phyloP scores from a whole-genome alignment of 768 basidiomycete genomes.

The Boletus sensibilis region DNA sequence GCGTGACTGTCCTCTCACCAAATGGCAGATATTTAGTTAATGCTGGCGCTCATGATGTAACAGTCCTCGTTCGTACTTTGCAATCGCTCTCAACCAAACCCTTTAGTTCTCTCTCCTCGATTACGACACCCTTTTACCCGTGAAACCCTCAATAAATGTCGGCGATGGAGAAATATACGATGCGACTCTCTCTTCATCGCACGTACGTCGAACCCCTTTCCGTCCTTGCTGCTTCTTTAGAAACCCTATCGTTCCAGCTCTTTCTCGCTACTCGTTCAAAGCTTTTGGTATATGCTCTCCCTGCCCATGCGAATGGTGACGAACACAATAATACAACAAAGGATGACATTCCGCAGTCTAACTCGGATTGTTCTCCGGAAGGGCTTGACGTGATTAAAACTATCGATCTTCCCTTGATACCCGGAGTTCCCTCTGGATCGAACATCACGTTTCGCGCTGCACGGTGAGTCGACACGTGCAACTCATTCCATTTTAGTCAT shows the following conservation, averaged over 20 bases:
- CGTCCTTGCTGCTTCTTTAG: background rate
- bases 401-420: slow-evolving; percentile 52
- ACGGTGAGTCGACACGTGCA: slow-evolving; percentile 38
- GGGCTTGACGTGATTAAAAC: slow-evolving; percentile 47
- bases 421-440: slow-evolving; percentile 45
- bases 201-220: slow-evolving; percentile 40
- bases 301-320: slow-evolving; percentile 24
- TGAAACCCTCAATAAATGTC: slow-evolving; percentile 47
- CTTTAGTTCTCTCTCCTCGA: slow-evolving; percentile 61
- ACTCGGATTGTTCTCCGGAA: background rate
- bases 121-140: slow-evolving; percentile 56
- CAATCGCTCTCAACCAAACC: slow-evolving; percentile 11
- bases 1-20: slow-evolving; percentile 82
- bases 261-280: slow-evolving; percentile 64
- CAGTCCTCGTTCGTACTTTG: slow-evolving; percentile 16
- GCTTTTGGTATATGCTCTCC: slow-evolving; percentile 62
- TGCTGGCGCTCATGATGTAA: slow-evolving; percentile 71
- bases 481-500: slow-evolving; percentile 6
- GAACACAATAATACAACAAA: background rate
- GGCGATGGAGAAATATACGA: slow-evolving; percentile 85
- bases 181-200: slow-evolving; percentile 67
- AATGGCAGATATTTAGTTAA: slow-evolving; percentile 62
- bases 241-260: slow-evolving; percentile 41
- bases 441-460: slow-evolving; percentile 58
- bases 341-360: slow-evolving; percentile 34